Conservation (phyloP, 768 basidiomycete genomes). For the Lactarius hengduanensis region DNA sequence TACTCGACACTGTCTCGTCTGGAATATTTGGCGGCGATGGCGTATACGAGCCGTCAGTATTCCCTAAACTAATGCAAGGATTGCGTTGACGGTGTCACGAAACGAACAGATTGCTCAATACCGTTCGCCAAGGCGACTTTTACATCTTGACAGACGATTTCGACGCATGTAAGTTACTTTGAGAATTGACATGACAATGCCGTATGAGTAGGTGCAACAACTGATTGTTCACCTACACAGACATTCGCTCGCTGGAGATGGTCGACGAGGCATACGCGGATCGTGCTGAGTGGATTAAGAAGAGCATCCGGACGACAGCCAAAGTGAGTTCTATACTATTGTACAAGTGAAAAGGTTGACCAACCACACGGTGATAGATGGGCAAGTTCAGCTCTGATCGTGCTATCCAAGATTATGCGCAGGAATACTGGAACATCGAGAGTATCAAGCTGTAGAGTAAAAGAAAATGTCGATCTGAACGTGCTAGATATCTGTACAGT, state of each 20-base stretch:
- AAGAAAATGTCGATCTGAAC: conserved; percentile 5
- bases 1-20: conserved; percentile 69
- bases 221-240: conserved; percentile 36
- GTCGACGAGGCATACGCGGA: conserved; percentile 89
- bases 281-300: conserved; percentile 86
- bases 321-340: conserved; percentile 44
- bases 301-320: conserved; percentile 79
- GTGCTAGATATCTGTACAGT: conserved; percentile 12
- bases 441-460: conserved; percentile 33
- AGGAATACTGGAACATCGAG: conserved; percentile 82
- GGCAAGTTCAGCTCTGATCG: conserved; percentile 96
- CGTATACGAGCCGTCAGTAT: conserved; percentile 84
- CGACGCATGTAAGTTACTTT: conserved; percentile 66
- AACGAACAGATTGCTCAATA: conserved; percentile 61
- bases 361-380: conserved; percentile 52
- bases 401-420: conserved; percentile 89
- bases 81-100: conserved; percentile 30
- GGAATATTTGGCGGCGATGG: conserved; percentile 79
- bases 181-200: not conserved
- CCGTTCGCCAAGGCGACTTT: conserved; percentile 71
- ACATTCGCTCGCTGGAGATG: conserved; percentile 79
- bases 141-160: conserved; percentile 92
- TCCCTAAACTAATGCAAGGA: conserved; percentile 15
- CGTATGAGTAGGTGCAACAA: not conserved
- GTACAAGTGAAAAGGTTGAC: not conserved